These are phyloP conservation scores for Solanum hybrid DNA, from an alignment of 305 asterid genomes.

Conservation along the genomic window DNA sequence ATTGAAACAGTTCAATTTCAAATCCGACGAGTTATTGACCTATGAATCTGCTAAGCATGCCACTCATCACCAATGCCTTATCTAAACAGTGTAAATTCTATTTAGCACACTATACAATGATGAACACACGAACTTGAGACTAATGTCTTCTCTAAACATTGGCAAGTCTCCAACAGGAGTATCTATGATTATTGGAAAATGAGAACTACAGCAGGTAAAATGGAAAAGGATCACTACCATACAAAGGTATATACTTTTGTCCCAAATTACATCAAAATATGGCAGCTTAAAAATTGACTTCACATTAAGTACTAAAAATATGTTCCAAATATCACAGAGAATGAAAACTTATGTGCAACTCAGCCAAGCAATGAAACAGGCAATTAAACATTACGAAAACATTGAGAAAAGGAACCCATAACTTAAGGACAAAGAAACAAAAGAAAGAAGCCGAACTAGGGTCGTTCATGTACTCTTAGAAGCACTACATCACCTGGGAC, in stretches of 20 bases:
- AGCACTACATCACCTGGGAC: background rate
- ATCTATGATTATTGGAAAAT: background rate
- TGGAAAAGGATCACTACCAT: background rate
- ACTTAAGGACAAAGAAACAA: background rate
- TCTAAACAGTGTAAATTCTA: background rate
- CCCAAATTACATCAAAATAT: background rate
- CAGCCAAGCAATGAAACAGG: background rate
- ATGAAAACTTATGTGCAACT: too few species aligned
- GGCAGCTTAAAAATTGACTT: background rate
- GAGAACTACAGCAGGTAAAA: background rate
- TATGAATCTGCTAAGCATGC: background rate
- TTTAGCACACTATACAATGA: background rate
- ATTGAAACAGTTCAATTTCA: background rate
- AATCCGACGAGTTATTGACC: background rate
- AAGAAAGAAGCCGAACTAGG: background rate
- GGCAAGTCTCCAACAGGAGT: background rate
- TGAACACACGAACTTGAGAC: background rate
- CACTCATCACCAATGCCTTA: background rate
- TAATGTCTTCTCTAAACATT: background rate
- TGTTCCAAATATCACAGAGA: background rate
- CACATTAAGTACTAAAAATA: background rate
- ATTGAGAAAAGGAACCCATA: background rate
- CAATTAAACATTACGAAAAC: background rate
- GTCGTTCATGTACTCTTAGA: too few species aligned
- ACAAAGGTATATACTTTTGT: background rate